Evolutionary conservation across 257 asterid genomes (phyloP), one percentile per base, ranked within the genome.

Genomic region (Ilex aquifolium): DNA sequence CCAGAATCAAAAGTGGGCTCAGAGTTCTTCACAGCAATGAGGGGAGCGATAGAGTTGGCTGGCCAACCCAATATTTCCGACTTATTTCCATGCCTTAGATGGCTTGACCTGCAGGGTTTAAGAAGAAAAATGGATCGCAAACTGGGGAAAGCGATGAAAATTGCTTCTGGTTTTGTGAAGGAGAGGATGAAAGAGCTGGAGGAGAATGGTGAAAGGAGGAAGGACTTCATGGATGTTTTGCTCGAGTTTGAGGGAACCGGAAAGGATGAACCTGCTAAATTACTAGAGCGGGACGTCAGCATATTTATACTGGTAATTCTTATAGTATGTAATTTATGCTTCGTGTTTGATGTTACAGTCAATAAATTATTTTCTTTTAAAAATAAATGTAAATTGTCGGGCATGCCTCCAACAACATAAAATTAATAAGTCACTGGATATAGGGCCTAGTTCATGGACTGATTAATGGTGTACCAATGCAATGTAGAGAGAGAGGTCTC

Each of bases 171-270:
- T 6, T 70, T 78, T 15, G 85, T 80, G 7, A 71, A 69, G 73
- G 83, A 85, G 57, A 59, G 83, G 49, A 74, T 72, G 0, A 15
- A 60, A 11, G 60, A 65, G 21, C 49, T 64, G 14, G 60, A 61
- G 5, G 44, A 57, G 0, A 42, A 52, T 12, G 71, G 61, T 16
- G 78, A 46, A 7, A 52, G 50, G 8, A 77, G 72, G 52, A 77
- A 79, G 59, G 92, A 87, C 44, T 84, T 78, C 53, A 36, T 82
- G 12, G 85, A 84, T 29, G 87, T 82, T 51, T 62, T 84, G 66
- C 69, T 84, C 1, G 78, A 73, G 31, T 52, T 69, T 54, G 70
- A 71, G 32, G 79, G 71, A 4, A 66, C 59, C 9, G 79, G 76
- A 9, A 65, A 59, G 31, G 81, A 72, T 13, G 78, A 75, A 7